phyloP scores from a whole-genome alignment of 768 basidiomycete species.

The Phaffia tasmanica region DNA sequence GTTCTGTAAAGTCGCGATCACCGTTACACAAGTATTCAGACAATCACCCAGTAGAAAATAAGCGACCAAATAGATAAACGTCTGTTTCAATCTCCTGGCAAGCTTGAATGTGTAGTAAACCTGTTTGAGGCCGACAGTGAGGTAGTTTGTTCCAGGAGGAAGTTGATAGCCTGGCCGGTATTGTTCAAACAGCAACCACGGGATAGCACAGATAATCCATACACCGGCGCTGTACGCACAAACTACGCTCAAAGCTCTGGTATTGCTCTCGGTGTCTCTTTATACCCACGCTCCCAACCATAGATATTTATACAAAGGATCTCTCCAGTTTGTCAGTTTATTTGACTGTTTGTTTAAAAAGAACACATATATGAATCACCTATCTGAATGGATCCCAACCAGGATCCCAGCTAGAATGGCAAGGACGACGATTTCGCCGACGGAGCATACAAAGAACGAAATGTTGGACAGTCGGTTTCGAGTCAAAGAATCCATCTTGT shows the following conservation, averaged over 20 bases:
- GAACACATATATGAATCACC: slow-evolving; percentile 13
- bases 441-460: slow-evolving; percentile 58
- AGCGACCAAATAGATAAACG: slow-evolving; percentile 60
- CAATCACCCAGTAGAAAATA: slow-evolving; percentile 73
- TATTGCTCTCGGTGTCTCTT: neutral
- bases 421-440: slow-evolving; percentile 59
- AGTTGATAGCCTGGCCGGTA: slow-evolving; percentile 57
- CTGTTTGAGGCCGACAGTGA: slow-evolving; percentile 60
- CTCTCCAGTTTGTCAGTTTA: no score
- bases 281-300: no score
- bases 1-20: slow-evolving; percentile 60
- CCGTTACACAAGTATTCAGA: slow-evolving; percentile 63
- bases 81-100: slow-evolving; percentile 58
- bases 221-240: slow-evolving; percentile 68
- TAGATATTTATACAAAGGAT: no score
- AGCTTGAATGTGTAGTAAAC: slow-evolving; percentile 56
- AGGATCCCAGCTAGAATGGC: slow-evolving; percentile 65
- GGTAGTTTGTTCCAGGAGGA: slow-evolving; percentile 48
- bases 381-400: slow-evolving; percentile 51
- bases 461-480: slow-evolving; percentile 66
- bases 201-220: slow-evolving; percentile 61
- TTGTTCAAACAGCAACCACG: slow-evolving; percentile 75
- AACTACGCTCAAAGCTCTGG: slow-evolving; percentile 57
- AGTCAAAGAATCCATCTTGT: slow-evolving; percentile 49
- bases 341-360: no score